Evolutionary conservation across 331 rosid species (phyloP).

Genomic region (Cydonia oblonga): DNA sequence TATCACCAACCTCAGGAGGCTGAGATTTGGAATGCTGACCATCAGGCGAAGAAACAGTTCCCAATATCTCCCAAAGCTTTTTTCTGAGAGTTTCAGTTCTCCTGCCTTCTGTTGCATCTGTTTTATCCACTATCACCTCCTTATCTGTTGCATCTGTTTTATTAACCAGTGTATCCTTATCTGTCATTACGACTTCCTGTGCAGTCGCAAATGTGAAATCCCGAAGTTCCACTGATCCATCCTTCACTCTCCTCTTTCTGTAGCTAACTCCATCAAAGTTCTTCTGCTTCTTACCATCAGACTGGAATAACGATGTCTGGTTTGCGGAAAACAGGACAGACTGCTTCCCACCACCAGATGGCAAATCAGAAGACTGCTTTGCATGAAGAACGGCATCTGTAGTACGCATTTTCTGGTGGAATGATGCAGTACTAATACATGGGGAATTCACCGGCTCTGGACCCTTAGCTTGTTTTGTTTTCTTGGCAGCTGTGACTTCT

Average conservation of each 20-base stretch:
- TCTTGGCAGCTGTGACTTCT: slow-evolving; percentile 26
- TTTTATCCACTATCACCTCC: slow-evolving; percentile 26
- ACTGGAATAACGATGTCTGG: slow-evolving; percentile 27
- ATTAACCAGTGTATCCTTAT: background rate
- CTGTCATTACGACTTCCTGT: slow-evolving; percentile 12
- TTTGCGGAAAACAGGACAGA: slow-evolving; percentile 27
- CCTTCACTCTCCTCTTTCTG: slow-evolving; percentile 39
- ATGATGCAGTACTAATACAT: slow-evolving; percentile 35
- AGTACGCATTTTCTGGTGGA: slow-evolving; percentile 24
- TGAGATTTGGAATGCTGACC: slow-evolving; percentile 31
- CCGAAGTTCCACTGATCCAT: slow-evolving; percentile 25
- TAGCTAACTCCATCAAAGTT: slow-evolving; percentile 27
- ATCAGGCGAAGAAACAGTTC: slow-evolving; percentile 50
- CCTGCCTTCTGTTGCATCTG: slow-evolving; percentile 34
- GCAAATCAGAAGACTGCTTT: slow-evolving; percentile 27
- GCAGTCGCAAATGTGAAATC: slow-evolving; percentile 42
- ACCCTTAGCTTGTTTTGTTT: slow-evolving; percentile 24
- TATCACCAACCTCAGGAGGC: slow-evolving; percentile 22
- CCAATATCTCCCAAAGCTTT: slow-evolving; percentile 82
- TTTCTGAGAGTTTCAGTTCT: slow-evolving; percentile 59
- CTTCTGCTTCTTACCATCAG: slow-evolving; percentile 32
- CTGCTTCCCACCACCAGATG: slow-evolving; percentile 27
- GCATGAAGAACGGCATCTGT: slow-evolving; percentile 32
- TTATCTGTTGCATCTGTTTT: slow-evolving; percentile 16
- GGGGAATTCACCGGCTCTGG: slow-evolving; percentile 34